A percentile compares a stretch with the other conserved stretches of the same genome.
phyloP scores from a whole-genome alignment of 345 rosid species.

The Eucalyptus melliodora region DNA sequence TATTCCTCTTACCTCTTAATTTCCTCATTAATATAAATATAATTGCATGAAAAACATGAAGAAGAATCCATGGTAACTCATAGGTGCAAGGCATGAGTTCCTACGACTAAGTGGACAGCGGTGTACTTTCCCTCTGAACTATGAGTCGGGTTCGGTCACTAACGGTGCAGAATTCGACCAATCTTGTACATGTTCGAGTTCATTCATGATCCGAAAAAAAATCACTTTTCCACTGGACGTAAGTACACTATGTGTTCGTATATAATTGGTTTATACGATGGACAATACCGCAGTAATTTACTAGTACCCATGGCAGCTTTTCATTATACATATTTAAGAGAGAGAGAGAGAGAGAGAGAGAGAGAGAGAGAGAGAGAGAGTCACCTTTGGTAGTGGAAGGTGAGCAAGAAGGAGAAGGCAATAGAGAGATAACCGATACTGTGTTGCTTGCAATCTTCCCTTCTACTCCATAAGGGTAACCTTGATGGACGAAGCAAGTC shows the following conservation, averaged over 20 bases:
- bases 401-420: background rate
- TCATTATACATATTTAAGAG: background rate
- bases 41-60: background rate
- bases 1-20: background rate
- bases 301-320: background rate
- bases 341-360: background rate
- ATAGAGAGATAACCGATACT: background rate
- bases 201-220: background rate
- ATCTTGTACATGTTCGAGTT: background rate
- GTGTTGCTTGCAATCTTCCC: background rate
- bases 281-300: background rate
- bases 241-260: background rate
- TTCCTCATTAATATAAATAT: background rate
- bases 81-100: background rate
- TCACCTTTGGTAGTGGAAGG: background rate
- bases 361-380: background rate
- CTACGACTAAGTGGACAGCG: background rate
- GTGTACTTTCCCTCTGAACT: background rate
- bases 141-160: background rate
- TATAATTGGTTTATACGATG: accelerated
- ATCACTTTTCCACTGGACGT: background rate
- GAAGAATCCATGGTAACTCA: background rate
- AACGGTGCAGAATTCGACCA: background rate
- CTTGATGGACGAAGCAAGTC: background rate
- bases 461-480: background rate